phyloP scores from a whole-genome alignment of 2,329 filamentous ascomycete genomes.

The Blastomyces silverae region DNA sequence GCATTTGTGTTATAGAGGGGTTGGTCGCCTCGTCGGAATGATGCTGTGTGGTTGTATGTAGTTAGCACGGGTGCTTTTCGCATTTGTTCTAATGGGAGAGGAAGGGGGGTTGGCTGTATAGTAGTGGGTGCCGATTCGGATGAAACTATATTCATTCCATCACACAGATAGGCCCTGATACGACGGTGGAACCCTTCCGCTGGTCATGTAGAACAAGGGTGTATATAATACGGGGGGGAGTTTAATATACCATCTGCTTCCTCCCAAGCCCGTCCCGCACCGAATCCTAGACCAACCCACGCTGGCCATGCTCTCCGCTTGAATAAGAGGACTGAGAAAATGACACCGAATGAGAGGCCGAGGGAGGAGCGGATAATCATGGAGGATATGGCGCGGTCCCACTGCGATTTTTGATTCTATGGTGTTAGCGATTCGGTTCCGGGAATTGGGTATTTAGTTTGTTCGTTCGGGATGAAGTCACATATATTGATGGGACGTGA shows the following conservation, averaged over 20 bases:
- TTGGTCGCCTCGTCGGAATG: slow-evolving; percentile 41
- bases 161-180: background rate
- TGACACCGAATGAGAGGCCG: slow-evolving; percentile 92
- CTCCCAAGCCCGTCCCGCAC: slow-evolving; percentile 93
- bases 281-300: slow-evolving; percentile 90
- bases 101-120: background rate
- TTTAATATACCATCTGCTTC: slow-evolving; percentile 75
- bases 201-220: no score
- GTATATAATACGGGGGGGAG: background rate
- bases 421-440: background rate
- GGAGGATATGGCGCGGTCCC: slow-evolving; percentile 97
- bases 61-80: slow-evolving; percentile 19
- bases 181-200: no score
- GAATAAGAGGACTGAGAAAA: slow-evolving; percentile 97
- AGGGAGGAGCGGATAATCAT: slow-evolving; percentile 94
- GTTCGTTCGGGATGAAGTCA: background rate
- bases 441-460: background rate
- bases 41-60: slow-evolving; percentile 28
- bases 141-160: no score
- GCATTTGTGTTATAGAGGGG: slow-evolving; percentile 24
- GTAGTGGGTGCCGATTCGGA: no score
- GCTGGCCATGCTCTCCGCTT: slow-evolving; percentile 97
- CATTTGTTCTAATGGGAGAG: background rate
- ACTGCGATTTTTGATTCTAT: slow-evolving; percentile 51
- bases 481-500: background rate